These are phyloP conservation scores for Lepidopterella palustris DNA, from an alignment of 495 filamentous ascomycete species.

Conservation along the genomic window DNA sequence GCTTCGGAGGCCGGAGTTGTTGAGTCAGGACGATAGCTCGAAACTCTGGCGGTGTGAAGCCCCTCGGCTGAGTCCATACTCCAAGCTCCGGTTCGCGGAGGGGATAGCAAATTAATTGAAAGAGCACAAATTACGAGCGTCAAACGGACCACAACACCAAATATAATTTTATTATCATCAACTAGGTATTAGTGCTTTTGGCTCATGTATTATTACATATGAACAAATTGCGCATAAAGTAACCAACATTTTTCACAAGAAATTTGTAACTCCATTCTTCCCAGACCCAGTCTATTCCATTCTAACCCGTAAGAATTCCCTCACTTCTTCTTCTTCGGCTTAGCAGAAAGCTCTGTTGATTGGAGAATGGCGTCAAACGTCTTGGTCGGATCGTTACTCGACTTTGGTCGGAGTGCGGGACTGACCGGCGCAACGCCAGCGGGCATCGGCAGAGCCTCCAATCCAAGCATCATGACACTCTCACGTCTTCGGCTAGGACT, in stretches of 20 bases:
- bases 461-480: conserved; percentile 32
- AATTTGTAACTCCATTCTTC: background rate
- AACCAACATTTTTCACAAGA: background rate
- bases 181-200: too few relatives aligned
- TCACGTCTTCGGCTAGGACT: conserved; percentile 25
- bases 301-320: background rate
- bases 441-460: conserved; percentile 39
- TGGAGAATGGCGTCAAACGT: conserved; percentile 64
- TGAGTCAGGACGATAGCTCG: background rate
- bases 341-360: conserved; percentile 37
- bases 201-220: too few relatives aligned
- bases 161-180: too few relatives aligned
- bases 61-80: background rate
- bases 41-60: background rate
- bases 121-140: too few relatives aligned
- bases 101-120: background rate
- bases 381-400: conserved; percentile 36
- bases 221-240: too few relatives aligned
- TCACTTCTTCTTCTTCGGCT: conserved; percentile 39
- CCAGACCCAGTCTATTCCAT: background rate
- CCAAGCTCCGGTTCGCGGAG: background rate
- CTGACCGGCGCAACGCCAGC: conserved; percentile 29
- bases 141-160: too few relatives aligned
- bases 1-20: background rate
- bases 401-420: conserved; percentile 8